Evolutionary conservation across 805 yeast species (phyloP).

Genomic region (Suhomyces sp.): DNA sequence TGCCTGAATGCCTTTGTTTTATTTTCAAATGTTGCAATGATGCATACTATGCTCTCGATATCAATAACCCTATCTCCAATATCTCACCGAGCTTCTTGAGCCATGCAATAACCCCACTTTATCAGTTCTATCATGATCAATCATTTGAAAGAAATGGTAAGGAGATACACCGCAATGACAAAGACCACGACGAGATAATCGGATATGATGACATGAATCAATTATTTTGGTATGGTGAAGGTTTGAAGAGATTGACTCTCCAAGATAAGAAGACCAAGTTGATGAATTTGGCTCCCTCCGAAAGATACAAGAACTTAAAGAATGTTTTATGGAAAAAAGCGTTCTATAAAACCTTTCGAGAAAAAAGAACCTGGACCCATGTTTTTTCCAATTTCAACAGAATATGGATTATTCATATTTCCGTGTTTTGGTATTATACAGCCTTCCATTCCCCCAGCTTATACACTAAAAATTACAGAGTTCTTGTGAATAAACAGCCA

Average conservation of each 20-base stretch:
- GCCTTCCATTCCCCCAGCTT: slow-evolving; percentile 64
- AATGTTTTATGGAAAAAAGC: slow-evolving; percentile 64
- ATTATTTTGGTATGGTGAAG: slow-evolving; percentile 76
- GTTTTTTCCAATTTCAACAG: slow-evolving; percentile 70
- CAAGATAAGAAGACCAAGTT: slow-evolving; percentile 42
- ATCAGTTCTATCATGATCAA: slow-evolving; percentile 56
- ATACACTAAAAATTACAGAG: slow-evolving; percentile 57
- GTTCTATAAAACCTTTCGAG: slow-evolving; percentile 72
- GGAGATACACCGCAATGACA: slow-evolving; percentile 44
- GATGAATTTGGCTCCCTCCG: slow-evolving; percentile 51
- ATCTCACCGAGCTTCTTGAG: slow-evolving; percentile 50
- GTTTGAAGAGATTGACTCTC: slow-evolving; percentile 56
- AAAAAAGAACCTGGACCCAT: slow-evolving; percentile 76
- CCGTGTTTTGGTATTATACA: slow-evolving; percentile 77
- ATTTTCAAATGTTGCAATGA: slow-evolving; percentile 79
- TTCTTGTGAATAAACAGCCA: slow-evolving; percentile 57
- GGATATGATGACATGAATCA: slow-evolving; percentile 93
- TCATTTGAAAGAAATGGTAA: slow-evolving; percentile 46
- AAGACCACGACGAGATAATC: slow-evolving; percentile 65
- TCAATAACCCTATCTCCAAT: slow-evolving; percentile 27
- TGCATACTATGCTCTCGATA: slow-evolving; percentile 50
- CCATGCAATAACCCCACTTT: slow-evolving; percentile 72
- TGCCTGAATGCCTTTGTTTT: slow-evolving; percentile 88
- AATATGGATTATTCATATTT: slow-evolving; percentile 73
- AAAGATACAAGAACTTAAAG: slow-evolving; percentile 54